Percentiles rank a stretch among this genome's conserved stretches.
phyloP scores from a whole-genome alignment of 108 stramenopile genomes.

The Nannochloropsis gaditana region DNA sequence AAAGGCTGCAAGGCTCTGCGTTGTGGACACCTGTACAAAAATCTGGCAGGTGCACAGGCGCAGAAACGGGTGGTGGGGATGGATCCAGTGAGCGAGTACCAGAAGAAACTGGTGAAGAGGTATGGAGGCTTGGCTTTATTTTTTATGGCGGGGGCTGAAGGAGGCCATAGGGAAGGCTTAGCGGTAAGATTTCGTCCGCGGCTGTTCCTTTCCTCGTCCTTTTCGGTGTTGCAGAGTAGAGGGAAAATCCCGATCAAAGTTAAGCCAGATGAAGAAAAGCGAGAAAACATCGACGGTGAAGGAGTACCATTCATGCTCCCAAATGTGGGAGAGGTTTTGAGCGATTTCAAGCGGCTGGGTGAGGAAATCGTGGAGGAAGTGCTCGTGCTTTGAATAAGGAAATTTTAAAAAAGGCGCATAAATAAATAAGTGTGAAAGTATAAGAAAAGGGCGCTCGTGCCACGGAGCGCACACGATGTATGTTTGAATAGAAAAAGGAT shows the following conservation, averaged over 20 bases:
- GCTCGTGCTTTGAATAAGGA: background rate
- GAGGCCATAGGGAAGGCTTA: background rate
- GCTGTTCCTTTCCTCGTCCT: background rate
- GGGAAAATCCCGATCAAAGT: background rate
- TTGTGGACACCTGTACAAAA: background rate
- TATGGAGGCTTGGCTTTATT: background rate
- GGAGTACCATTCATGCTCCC: background rate
- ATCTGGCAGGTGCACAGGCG: background rate
- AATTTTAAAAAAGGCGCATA: too few species aligned
- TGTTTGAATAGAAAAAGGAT: background rate
- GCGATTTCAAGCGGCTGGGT: background rate
- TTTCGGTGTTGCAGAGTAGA: background rate
- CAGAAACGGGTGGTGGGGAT: constrained; percentile 7
- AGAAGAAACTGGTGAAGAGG: background rate
- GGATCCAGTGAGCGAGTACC: background rate
- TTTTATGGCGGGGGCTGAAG: background rate
- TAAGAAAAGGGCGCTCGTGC: too few species aligned
- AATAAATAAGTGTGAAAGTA: too few species aligned
- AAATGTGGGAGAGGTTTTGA: background rate
- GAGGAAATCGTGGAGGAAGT: constrained; percentile 3
- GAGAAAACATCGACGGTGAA: background rate
- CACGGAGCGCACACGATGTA: too few species aligned
- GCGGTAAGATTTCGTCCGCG: background rate
- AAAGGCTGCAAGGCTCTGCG: constrained; percentile 1
- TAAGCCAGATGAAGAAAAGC: background rate